Conservation (phyloP, 768 basidiomycete species). For the Dioszegia aurantiaca region DNA sequence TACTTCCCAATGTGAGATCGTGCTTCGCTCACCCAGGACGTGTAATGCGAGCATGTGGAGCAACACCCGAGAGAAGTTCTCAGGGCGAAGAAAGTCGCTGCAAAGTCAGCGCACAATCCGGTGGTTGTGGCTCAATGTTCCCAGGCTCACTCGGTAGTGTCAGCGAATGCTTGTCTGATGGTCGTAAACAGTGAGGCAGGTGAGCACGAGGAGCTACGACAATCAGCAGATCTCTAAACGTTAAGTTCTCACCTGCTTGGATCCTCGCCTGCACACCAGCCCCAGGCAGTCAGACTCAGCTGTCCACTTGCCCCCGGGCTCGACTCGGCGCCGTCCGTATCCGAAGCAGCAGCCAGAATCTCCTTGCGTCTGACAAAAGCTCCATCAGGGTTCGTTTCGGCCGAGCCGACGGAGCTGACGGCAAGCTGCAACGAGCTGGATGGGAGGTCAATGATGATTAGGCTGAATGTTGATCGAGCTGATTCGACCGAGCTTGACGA, state of each 20-base stretch:
- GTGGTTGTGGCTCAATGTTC: too few relatives aligned
- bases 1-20: not conserved
- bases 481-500: not conserved
- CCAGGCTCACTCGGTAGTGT: not conserved
- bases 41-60: constrained; percentile 3
- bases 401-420: not conserved
- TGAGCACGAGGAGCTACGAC: not conserved
- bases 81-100: not conserved
- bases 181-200: not conserved
- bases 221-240: not conserved
- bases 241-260: not conserved
- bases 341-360: too few relatives aligned
- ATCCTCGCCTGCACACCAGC: constrained; percentile 1
- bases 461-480: not conserved
- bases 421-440: not conserved
- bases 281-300: not conserved
- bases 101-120: too few relatives aligned
- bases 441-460: not conserved
- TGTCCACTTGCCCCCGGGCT: not conserved
- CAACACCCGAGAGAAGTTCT: not conserved
- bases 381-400: not conserved
- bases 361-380: not conserved
- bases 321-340: too few relatives aligned
- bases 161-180: not conserved
- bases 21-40: constrained; percentile 4